Conservation (phyloP, 306 rosid genomes). For the Mucuna pruriens region DNA sequence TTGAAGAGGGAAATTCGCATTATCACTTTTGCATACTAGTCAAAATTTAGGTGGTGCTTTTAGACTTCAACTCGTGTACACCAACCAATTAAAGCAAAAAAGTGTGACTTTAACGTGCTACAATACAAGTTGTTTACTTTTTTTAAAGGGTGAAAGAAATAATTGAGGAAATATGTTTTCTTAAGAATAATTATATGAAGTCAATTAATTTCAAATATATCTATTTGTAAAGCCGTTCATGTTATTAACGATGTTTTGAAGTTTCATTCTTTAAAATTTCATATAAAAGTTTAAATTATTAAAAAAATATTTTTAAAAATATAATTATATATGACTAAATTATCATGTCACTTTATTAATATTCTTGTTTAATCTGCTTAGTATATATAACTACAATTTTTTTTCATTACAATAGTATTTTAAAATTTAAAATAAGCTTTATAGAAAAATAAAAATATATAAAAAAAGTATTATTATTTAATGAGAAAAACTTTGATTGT, state of each 20-base stretch:
- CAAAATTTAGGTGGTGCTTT: slow-evolving; percentile 39
- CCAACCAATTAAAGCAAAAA: slow-evolving; percentile 28
- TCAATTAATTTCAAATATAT: background rate
- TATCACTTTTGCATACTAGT: slow-evolving; percentile 2
- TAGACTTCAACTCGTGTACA: slow-evolving; percentile 11
- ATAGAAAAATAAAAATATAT: no score
- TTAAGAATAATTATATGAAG: background rate
- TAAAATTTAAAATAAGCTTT: no score
- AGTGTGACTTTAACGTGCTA: background rate
- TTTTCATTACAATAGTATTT: no score
- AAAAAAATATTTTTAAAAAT: no score
- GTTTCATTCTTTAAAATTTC: background rate
- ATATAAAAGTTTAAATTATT: background rate
- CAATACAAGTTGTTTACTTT: slow-evolving; percentile 4
- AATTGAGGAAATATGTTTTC: background rate
- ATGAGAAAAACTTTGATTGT: no score
- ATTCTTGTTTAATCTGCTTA: no score
- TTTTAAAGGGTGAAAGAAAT: background rate
- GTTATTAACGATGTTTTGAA: background rate
- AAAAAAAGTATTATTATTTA: no score
- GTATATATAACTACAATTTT: no score
- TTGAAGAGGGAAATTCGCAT: slow-evolving; percentile 10
- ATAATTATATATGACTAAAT: no score
- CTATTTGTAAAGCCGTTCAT: background rate
- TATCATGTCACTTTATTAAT: no score